These are phyloP conservation scores for Retiboletus flavoniger DNA, from an alignment of 1,284 basidiomycete genomes.

Conservation along the genomic window DNA sequence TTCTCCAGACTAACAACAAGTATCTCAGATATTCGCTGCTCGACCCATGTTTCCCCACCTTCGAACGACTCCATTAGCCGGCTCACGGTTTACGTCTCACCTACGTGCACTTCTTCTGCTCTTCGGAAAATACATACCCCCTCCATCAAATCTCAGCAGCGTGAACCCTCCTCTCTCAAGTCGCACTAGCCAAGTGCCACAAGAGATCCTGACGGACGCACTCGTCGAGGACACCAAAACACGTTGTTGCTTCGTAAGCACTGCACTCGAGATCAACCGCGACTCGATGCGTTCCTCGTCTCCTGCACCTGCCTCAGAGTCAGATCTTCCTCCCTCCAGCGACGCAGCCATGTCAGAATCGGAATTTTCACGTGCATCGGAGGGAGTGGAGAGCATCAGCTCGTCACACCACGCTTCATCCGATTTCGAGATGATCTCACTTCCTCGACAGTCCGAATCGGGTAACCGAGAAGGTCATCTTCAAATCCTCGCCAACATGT, in stretches of 20 bases:
- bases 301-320: constrained; percentile 46
- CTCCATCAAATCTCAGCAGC: constrained; percentile 66
- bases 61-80: constrained; percentile 80
- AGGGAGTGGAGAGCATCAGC: constrained; percentile 48
- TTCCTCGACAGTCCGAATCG: constrained; percentile 30
- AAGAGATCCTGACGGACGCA: constrained; percentile 68
- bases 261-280: constrained; percentile 43
- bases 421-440: constrained; percentile 56
- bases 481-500: constrained; percentile 65
- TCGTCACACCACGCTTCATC: constrained; percentile 56
- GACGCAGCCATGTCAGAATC: constrained; percentile 62
- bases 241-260: constrained; percentile 76
- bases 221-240: constrained; percentile 85
- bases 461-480: constrained; percentile 47
- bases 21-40: constrained; percentile 77
- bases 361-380: constrained; percentile 56
- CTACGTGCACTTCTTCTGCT: constrained; percentile 75
- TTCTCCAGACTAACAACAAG: not conserved
- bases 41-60: constrained; percentile 82
- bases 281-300: constrained; percentile 42
- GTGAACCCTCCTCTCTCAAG: constrained; percentile 61
- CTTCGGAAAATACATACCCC: constrained; percentile 79
- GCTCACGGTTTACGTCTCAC: constrained; percentile 70
- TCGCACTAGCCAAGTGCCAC: constrained; percentile 65
- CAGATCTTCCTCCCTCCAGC: constrained; percentile 54